A percentile compares a stretch with the other conserved stretches of the same genome.
Evolutionary conservation across 1,139 yeast species (phyloP).

Genomic region (Hyphopichia pseudoburtonii): DNA sequence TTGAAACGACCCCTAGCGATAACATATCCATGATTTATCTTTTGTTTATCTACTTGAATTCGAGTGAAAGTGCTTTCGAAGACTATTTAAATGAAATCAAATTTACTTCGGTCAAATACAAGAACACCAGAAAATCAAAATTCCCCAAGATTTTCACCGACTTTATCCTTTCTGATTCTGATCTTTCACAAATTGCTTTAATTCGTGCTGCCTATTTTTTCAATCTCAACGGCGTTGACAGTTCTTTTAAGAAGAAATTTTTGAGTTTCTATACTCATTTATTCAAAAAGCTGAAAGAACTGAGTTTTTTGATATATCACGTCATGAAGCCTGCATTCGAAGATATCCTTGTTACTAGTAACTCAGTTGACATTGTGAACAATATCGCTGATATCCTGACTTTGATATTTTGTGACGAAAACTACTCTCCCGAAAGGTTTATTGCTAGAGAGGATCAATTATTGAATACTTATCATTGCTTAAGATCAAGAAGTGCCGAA

Average conservation of each 20-base stretch:
- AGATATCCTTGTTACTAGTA: constrained; percentile 30
- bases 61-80: constrained; percentile 48
- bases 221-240: constrained; percentile 44
- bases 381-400: constrained; percentile 29
- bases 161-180: constrained; percentile 43
- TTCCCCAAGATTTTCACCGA: constrained; percentile 53
- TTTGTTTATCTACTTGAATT: constrained; percentile 54
- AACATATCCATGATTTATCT: constrained; percentile 40
- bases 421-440: constrained; percentile 20
- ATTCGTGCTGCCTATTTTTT: constrained; percentile 56
- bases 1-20: constrained; percentile 12
- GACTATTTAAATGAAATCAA: constrained; percentile 48
- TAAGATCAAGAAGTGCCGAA: constrained; percentile 12
- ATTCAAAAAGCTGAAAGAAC: constrained; percentile 31
- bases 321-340: constrained; percentile 42
- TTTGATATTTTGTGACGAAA: constrained; percentile 19
- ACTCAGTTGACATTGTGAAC: constrained; percentile 27
- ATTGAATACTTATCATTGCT: constrained; percentile 11
- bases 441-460: constrained; percentile 14
- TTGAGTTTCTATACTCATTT: constrained; percentile 49
- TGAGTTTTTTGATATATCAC: constrained; percentile 48
- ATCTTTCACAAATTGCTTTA: constrained; percentile 46
- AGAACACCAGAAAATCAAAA: constrained; percentile 32
- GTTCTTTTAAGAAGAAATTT: constrained; percentile 50
- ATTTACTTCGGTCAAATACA: constrained; percentile 24